These are phyloP conservation scores for Fusarium stilboides DNA, from an alignment of 2,329 filamentous ascomycete genomes.

Conservation along the genomic window DNA sequence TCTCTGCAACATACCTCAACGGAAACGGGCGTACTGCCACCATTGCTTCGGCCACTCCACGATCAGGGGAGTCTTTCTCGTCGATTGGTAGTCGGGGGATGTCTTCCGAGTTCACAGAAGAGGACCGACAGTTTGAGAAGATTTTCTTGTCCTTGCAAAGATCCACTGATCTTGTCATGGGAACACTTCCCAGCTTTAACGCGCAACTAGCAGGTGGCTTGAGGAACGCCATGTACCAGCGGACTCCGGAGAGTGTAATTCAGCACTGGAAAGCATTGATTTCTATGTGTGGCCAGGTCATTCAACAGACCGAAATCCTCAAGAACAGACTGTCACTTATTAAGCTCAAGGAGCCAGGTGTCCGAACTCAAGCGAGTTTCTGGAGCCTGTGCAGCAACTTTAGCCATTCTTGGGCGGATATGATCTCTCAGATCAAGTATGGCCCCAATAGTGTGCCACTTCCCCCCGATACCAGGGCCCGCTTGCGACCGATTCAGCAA, in stretches of 20 bases:
- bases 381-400: slow-evolving; percentile 83
- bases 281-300: slow-evolving; percentile 77
- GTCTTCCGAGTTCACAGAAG: slow-evolving; percentile 77
- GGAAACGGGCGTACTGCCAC: slow-evolving; percentile 66
- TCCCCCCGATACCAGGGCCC: slow-evolving; percentile 77
- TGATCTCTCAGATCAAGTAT: slow-evolving; percentile 73
- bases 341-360: slow-evolving; percentile 86
- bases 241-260: slow-evolving; percentile 71
- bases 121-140: slow-evolving; percentile 85
- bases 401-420: slow-evolving; percentile 77
- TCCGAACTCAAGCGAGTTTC: slow-evolving; percentile 74
- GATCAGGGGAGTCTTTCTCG: slow-evolving; percentile 85
- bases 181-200: slow-evolving; percentile 78
- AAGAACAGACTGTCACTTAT: slow-evolving; percentile 82
- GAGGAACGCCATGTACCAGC: slow-evolving; percentile 73
- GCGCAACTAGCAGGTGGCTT: slow-evolving; percentile 76
- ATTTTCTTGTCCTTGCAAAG: slow-evolving; percentile 84
- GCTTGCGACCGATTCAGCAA: slow-evolving; percentile 85
- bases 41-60: slow-evolving; percentile 77
- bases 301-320: slow-evolving; percentile 81
- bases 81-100: slow-evolving; percentile 65
- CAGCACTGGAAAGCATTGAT: slow-evolving; percentile 80
- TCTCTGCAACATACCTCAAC: slow-evolving; percentile 64
- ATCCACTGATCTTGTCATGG: slow-evolving; percentile 81
- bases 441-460: slow-evolving; percentile 67